Evolutionary conservation across 768 basidiomycete genomes (phyloP), one percentile per base, ranked within the genome.

Genomic region (Filobasidium floriforme): DNA sequence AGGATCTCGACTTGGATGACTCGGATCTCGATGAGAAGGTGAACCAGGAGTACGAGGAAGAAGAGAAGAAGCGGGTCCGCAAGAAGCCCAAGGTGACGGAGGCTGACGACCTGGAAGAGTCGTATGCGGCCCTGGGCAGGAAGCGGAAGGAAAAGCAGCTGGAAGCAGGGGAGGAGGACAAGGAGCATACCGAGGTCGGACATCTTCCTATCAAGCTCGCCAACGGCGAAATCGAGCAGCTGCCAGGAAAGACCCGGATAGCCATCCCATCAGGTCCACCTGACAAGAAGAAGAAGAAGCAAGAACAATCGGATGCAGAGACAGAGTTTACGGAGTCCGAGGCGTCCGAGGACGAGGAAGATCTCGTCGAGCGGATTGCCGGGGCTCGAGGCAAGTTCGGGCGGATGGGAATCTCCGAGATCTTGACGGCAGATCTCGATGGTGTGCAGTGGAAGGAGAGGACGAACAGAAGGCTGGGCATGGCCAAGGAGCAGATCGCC

Each of bases 401-500:
- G 1, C 67, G 76, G 43, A 73, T 78, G 73, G 73, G 74, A 19
- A 65, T 78, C 5, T 71, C 74, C 29, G 77, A 78, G 65, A 74
- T 78, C 49, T 70, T 77, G 19, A 67, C 69, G 54, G 61, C 62
- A 41, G 63, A 32, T 66, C 52, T 52, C 67, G 64, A 83, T 28
- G 83, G 82, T 52, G 80, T 73, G 51, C 78, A 77, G 68, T 72
- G 77, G 63, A 80, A 67, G 73, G 79, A 59, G 79, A 82, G 28
- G 80, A 81, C 63, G 75, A 72, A 63, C 73, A 79, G 67, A 75
- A 79, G 64, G 74, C 73, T 96, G 69, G 85, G 86, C 70, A 82
- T 82, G 49, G 93, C 93, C 15, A 91, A 94, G 72, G 92, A 96
- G 74, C 92, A 98, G 80, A 90, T 98, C 68, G 96, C 92, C 0